phyloP scores from a whole-genome alignment of 148 eudicot species.

The Rhododendron vialii region DNA sequence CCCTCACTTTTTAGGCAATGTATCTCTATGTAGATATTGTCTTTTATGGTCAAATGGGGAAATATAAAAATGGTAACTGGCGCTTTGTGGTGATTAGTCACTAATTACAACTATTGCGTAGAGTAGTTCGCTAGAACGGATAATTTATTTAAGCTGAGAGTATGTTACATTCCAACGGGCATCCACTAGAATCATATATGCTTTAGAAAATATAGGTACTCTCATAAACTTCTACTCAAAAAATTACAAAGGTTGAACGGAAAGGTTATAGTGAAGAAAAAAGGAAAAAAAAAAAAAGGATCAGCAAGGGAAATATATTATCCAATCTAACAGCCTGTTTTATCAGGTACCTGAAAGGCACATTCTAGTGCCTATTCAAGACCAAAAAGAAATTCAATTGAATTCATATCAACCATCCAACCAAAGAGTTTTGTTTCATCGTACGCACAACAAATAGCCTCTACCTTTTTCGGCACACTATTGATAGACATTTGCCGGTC shows the following conservation, averaged over 20 bases:
- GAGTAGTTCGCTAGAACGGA: too few species aligned
- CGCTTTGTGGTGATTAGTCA: too few species aligned
- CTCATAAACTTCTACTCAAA: not conserved
- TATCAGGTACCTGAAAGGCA: not conserved
- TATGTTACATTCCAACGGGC: too few species aligned
- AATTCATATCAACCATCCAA: not conserved
- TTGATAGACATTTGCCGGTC: slow-evolving; percentile 96
- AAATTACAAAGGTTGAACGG: not conserved
- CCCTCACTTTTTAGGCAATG: too few species aligned
- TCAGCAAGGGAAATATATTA: not conserved
- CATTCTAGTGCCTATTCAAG: not conserved
- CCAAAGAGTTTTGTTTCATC: not conserved
- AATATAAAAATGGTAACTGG: too few species aligned
- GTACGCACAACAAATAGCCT: not conserved
- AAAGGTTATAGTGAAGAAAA: not conserved
- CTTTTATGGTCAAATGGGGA: too few species aligned
- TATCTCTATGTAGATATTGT: too few species aligned
- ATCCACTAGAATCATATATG: too few species aligned
- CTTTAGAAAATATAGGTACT: not conserved
- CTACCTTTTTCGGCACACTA: slow-evolving; percentile 94
- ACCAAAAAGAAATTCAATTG: not conserved
- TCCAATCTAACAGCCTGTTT: not conserved
- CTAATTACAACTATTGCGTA: too few species aligned
- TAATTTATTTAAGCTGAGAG: too few species aligned
- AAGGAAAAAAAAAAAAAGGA: not conserved